Evolutionary conservation across 306 rosid genomes (phyloP), one percentile per base, ranked within the genome.

Genomic region (Begonia peltatifolia): DNA sequence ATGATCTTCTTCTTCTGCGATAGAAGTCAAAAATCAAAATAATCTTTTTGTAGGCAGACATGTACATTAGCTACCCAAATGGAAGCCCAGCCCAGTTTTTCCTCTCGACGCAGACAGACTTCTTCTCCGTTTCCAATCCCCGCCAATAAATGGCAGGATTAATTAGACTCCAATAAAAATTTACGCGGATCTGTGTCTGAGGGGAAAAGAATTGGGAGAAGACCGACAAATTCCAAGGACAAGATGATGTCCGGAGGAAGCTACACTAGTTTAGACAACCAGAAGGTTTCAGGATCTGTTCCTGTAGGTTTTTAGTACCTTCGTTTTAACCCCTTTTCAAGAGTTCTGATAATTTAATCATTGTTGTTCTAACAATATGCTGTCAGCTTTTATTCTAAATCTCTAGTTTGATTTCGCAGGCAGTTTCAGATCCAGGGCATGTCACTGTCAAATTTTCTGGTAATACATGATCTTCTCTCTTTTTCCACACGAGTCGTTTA

Each of bases 241-340:
- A 81, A 74, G 72, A 89, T 89, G 97, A 89, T 89, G 97, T 65
- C 95, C 9, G 97, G 97, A 43, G 97, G 97, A 23, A 80, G 76
- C 11, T 89, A 85, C n/a, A 78, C 90, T 3, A 54, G 78, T 46
- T 62, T 89, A 54, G 95, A 85, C 61, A 70, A 77, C 60, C 80
- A 84, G 42, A 74, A 68, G 18, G 65, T 82, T 58, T 77, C 93
- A 1, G 97, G 95, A 80, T 85, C 97, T 61, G 97, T 89, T 36
- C 84, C 97, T 16, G 95, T 85, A 47, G 66, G 82, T 56, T 17
- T 17, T 17, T 52, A 11, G 15, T n/a, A 2, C 15, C 52, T 55
- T 20, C 56, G 11, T 51, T 46, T 5, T 48, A 44, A 55, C 42
- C 12, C 1, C 18, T 14, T 15, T 38, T 50, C 11, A 9, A 5